Evolutionary conservation across 495 filamentous ascomycete genomes (phyloP), one percentile per base, ranked within the genome.

Genomic region (Clavariopsis aquatica): DNA sequence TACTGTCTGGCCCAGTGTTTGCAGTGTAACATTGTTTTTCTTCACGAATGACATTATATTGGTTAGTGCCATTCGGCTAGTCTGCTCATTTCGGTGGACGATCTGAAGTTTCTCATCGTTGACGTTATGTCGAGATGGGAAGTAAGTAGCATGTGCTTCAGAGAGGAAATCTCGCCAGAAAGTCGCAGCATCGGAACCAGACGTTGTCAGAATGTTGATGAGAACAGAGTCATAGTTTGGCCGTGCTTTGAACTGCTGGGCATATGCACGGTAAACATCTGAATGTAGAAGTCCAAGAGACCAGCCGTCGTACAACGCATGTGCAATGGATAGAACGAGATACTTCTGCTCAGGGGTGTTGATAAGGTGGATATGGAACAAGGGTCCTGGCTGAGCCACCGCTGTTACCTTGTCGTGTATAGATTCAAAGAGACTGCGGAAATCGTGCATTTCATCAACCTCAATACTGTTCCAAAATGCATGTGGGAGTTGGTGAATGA

Each of bases 261-360:
- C 45, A 65, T 90, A 92, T 19, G 87, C 83, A 38, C 66, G 76
- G 24, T 77, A 72, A 0, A 94, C 83, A 59, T 91, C 87, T 43
- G 81, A 75, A 66, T 91, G 87, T 12, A 94, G 74, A 9, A 89
- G 77, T 15, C 78, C 74, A 13, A 92, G 75, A 9, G 88, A 91
- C 78, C 83, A 87, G 9, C 90, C 90, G 71, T 94, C 90, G 65
- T 92, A 93, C 36, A 92, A 78, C 0, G 89, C 89, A 72, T 94
- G 90, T 2, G 90, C 82, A 51, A 92, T 84, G 13, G 89, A 91
- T 20, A 92, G 70, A 0, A 91, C 71, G 3, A 92, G 65, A 65
- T 87, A 86, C 1, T 51, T 71, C 15, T 69, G 58, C 12, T 57
- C 26, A 3, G 51, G 62, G 3, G 59, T 68, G 1, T 63, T 62